phyloP scores from a whole-genome alignment of 1,284 basidiomycete genomes.

The Gymnopus androsaceus region DNA sequence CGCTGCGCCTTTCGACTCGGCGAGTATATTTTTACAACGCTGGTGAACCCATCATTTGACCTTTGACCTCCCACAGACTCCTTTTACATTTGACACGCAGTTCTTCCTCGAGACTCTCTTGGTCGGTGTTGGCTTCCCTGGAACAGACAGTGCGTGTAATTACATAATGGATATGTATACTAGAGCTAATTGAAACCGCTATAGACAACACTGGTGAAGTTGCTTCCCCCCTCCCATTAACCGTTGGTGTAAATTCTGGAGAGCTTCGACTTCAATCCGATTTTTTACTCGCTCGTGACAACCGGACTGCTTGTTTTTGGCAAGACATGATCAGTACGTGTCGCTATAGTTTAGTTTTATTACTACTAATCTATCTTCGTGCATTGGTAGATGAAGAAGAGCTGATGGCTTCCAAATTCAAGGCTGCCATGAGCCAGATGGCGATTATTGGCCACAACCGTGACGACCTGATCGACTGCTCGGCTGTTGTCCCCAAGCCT shows the following conservation, averaged over 20 bases:
- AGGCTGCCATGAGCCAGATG: conserved; percentile 29
- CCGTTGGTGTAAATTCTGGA: conserved; percentile 21
- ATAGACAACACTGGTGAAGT: conserved; percentile 30
- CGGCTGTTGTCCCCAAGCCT: conserved; percentile 28
- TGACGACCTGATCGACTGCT: conserved; percentile 28
- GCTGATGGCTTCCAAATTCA: conserved; percentile 33
- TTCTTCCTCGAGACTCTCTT: conserved; percentile 43
- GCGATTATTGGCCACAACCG: conserved; percentile 26
- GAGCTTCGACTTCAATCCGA: conserved; percentile 46
- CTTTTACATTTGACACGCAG: conserved; percentile 38
- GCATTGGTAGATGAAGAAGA: conserved; percentile 29
- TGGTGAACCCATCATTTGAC: neutral
- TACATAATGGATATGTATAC: neutral
- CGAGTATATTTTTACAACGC: neutral
- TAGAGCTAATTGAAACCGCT: neutral
- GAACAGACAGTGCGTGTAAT: conserved; percentile 31
- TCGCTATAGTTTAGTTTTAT: neutral
- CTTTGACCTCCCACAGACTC: conserved; percentile 25
- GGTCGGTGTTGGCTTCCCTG: conserved; percentile 34
- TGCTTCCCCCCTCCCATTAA: conserved; percentile 29
- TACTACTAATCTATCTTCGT: neutral
- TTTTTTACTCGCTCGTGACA: conserved; percentile 31
- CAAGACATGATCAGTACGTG: conserved; percentile 35
- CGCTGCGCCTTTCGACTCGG: conserved; percentile 42
- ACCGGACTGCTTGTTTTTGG: conserved; percentile 38